Base-by-base conservation (phyloP, 75 land plant species). In the Chamaecyparis obtusa region DNA sequence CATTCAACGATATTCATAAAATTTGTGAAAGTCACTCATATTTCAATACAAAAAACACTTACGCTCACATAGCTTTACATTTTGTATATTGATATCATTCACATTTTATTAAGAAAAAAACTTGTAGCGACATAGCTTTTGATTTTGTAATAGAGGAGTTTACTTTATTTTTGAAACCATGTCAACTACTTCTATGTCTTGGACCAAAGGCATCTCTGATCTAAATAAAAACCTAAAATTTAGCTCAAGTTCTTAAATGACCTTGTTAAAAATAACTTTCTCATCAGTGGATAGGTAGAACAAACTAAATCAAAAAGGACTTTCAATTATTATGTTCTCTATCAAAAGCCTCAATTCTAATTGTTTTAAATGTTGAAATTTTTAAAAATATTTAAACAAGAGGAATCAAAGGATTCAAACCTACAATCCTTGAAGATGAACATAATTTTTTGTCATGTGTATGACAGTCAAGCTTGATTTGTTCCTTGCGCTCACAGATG, bases 81-180 rank as follows among this genome's bases (percentile, higher is more conserved):
- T n/a, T n/a, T n/a, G n/a, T n/a, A n/a, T n/a, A n/a, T n/a, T n/a
- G n/a, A n/a, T n/a, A n/a, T n/a, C n/a, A n/a, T n/a, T n/a, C n/a
- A n/a, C n/a, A n/a, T n/a, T n/a, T n/a, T n/a, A n/a, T n/a, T n/a
- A n/a, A n/a, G n/a, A n/a, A n/a, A n/a, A n/a, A n/a, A n/a, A n/a
- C n/a, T n/a, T n/a, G n/a, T n/a, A n/a, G n/a, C n/a, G n/a, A n/a
- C n/a, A n/a, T n/a, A n/a, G n/a, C n/a, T n/a, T n/a, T n/a, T n/a
- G n/a, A n/a, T n/a, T n/a, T n/a, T n/a, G n/a, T n/a, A n/a, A 93
- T 9, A 95, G 90, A 35, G 96, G 95, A 1, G 96, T 95, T 72
- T 95, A 95, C 76, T 85, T 90, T 78, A 89, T 91, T 83, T 86
- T 89, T 36, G 96, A 90, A 39, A 86, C 72, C 4, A 89, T 87